Evolutionary conservation across 2,329 filamentous ascomycete species (phyloP).

Genomic region (Calonectria hongkongensis): DNA sequence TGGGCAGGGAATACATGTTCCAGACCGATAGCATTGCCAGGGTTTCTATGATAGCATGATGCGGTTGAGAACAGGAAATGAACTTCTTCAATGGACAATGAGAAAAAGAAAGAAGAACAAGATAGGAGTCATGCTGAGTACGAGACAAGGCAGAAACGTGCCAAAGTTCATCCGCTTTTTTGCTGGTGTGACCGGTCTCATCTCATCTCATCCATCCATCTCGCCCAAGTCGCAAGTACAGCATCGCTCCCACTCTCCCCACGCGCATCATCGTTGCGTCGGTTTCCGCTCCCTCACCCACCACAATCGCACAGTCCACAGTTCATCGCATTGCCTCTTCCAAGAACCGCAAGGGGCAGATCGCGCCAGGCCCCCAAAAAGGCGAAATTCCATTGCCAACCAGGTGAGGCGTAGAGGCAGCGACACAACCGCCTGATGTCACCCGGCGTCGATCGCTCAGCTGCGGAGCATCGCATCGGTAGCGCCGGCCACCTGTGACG

Average conservation of each 20-base stretch:
- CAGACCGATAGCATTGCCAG: conserved; percentile 10
- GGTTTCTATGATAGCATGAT: conserved; percentile 1
- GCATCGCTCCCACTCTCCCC: conserved; percentile 5
- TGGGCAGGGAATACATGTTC: conserved; percentile 10
- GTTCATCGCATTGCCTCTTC: conserved; percentile 19
- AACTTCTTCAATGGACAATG: not conserved
- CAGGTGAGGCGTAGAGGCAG: conserved; percentile 7
- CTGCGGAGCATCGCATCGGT: conserved; percentile 40
- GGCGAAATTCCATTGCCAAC: conserved; percentile 16
- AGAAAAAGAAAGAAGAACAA: not conserved
- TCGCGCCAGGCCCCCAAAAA: conserved; percentile 8
- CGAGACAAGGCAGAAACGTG: not conserved
- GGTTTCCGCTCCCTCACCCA: not conserved
- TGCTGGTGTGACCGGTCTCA: conserved; percentile 31
- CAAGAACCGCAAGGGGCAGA: conserved; percentile 13
- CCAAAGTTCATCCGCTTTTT: conserved; percentile 25
- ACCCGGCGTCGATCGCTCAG: conserved; percentile 39
- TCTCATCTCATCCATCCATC: conserved; percentile 40
- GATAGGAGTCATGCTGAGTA: not conserved
- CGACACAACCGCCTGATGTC: conserved; percentile 40
- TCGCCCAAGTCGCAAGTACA: conserved; percentile 12
- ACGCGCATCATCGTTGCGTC: conserved; percentile 1
- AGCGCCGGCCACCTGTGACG: conserved; percentile 39
- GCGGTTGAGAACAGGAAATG: not conserved
- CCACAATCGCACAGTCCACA: not conserved